Conservation (phyloP, 768 basidiomycete genomes). For the Leucocoprinus sp. region DNA sequence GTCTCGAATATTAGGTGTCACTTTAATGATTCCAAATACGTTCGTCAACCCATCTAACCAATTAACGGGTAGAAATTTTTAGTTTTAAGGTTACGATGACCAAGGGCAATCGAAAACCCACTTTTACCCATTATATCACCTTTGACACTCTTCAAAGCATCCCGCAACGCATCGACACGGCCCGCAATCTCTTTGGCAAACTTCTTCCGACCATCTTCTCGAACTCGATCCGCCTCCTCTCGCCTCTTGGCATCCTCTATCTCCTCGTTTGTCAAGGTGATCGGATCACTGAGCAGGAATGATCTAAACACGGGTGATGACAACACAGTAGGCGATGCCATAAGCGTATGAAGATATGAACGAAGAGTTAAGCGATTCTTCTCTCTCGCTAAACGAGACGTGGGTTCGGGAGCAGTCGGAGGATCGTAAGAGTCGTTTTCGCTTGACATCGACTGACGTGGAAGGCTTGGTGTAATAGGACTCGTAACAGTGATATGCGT, state of each 20-base stretch:
- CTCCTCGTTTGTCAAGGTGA: constrained; percentile 61
- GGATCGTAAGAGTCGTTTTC: background rate
- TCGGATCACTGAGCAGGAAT: constrained; percentile 77
- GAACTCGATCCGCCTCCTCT: constrained; percentile 80
- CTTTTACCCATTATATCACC: constrained; percentile 89
- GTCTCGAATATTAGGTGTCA: constrained; percentile 65
- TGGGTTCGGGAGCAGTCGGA: constrained; percentile 8
- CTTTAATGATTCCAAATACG: constrained; percentile 84
- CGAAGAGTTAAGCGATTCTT: constrained; percentile 94
- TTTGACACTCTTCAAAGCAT: constrained; percentile 80
- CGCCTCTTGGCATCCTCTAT: constrained; percentile 66
- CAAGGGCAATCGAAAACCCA: constrained; percentile 18
- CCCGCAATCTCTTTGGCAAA: constrained; percentile 84
- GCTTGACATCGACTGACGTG: constrained; percentile 3
- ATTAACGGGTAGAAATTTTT: background rate
- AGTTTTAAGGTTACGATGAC: background rate
- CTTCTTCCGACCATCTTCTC: constrained; percentile 80
- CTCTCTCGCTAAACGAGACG: constrained; percentile 69
- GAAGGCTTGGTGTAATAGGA: constrained; percentile 7
- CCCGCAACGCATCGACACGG: constrained; percentile 79
- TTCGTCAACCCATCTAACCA: constrained; percentile 72
- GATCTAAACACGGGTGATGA: constrained; percentile 80
- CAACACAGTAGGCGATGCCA: constrained; percentile 64
- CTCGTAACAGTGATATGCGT: constrained; percentile 50
- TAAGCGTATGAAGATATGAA: constrained; percentile 79